Conservation (phyloP, 768 basidiomycete genomes). For the Heimioporus sp. region DNA sequence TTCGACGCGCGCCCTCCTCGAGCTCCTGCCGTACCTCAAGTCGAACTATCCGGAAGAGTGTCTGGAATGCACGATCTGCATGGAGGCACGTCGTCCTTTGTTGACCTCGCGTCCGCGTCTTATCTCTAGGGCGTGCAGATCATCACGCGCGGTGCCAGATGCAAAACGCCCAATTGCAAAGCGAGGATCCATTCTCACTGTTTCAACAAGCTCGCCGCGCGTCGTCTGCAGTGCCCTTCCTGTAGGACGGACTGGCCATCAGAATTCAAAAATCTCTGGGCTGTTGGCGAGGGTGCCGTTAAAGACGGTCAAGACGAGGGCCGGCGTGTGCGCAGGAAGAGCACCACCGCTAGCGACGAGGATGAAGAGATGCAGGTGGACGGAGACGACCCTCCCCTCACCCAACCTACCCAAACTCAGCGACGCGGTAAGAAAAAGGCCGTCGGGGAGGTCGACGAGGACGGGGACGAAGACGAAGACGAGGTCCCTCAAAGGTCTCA, state of each 20-base stretch:
- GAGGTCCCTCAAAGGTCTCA: constrained; percentile 21
- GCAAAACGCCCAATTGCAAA: constrained; percentile 60
- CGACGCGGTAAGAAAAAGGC: constrained; percentile 28
- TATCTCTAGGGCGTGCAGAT: constrained; percentile 40
- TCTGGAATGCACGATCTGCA: constrained; percentile 71
- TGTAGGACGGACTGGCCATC: constrained; percentile 62
- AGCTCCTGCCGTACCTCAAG: constrained; percentile 72
- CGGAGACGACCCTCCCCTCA: constrained; percentile 32
- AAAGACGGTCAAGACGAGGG: constrained; percentile 55
- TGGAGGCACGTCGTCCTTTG: constrained; percentile 45
- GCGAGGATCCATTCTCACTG: constrained; percentile 65
- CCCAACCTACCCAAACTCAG: constrained; percentile 16
- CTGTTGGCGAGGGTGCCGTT: constrained; percentile 69
- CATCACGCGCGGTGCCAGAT: constrained; percentile 66
- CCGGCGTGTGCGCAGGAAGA: constrained; percentile 35
- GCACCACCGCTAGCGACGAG: constrained; percentile 35
- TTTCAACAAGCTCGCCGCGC: constrained; percentile 49
- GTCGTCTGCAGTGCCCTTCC: constrained; percentile 48
- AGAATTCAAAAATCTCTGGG: constrained; percentile 45
- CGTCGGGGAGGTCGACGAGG: constrained; percentile 42
- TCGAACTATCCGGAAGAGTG: constrained; percentile 69
- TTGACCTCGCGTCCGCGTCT: not conserved
- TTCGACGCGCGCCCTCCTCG: constrained; percentile 69
- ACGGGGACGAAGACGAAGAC: constrained; percentile 37
- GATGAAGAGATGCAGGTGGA: constrained; percentile 38